Evolutionary conservation across 1,139 yeast species (phyloP).

Genomic region (Kurtzmaniella quercitrusa): DNA sequence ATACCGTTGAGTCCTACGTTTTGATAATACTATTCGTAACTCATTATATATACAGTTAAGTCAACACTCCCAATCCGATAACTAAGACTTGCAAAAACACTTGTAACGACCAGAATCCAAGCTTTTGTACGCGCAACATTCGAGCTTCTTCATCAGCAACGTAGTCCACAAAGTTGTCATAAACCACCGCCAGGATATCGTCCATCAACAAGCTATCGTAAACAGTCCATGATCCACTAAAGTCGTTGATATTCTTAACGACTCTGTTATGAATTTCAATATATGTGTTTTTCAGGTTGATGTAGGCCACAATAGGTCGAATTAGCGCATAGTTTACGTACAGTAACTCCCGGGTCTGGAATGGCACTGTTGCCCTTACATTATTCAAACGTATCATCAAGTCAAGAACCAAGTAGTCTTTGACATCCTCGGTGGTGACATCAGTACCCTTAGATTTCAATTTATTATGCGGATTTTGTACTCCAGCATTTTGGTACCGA

Average conservation of each 20-base stretch:
- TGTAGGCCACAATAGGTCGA: slow-evolving; percentile 92
- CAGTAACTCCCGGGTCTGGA: slow-evolving; percentile 77
- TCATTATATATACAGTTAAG: slow-evolving; percentile 12
- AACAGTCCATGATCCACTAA: slow-evolving; percentile 95
- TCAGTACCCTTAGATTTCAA: background rate
- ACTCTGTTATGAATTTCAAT: slow-evolving; percentile 85
- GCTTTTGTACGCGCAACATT: slow-evolving; percentile 67
- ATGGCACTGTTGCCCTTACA: slow-evolving; percentile 84
- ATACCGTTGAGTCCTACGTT: too few relatives aligned
- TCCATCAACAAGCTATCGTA: slow-evolving; percentile 91
- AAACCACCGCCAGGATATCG: slow-evolving; percentile 84
- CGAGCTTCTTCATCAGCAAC: slow-evolving; percentile 84
- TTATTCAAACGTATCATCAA: slow-evolving; percentile 74
- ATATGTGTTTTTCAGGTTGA: slow-evolving; percentile 82
- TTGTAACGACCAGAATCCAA: slow-evolving; percentile 93
- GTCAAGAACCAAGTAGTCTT: slow-evolving; percentile 70
- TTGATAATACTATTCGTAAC: too few relatives aligned
- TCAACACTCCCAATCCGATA: slow-evolving; percentile 66
- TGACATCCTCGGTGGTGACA: slow-evolving; percentile 22
- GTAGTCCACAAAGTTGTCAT: slow-evolving; percentile 84
- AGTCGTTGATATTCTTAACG: slow-evolving; percentile 75
- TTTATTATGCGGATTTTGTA: slow-evolving; percentile 8
- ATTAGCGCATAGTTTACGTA: slow-evolving; percentile 88
- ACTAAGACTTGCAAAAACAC: slow-evolving; percentile 74
- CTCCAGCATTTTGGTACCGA: slow-evolving; percentile 35